phyloP scores from a whole-genome alignment of 768 basidiomycete species.

The Galerina sulciceps region DNA sequence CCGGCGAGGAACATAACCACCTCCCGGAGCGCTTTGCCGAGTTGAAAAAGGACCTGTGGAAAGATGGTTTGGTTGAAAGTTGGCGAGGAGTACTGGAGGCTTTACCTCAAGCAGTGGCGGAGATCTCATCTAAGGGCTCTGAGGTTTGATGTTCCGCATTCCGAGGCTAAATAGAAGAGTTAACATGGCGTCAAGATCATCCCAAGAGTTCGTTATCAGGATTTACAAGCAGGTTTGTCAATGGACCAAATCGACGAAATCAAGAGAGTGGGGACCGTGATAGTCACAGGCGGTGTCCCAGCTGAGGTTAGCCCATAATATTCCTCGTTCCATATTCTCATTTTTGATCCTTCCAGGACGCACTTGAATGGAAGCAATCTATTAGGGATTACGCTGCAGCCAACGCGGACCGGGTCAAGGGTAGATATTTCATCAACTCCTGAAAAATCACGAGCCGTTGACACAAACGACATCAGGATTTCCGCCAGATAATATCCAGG shows the following conservation, averaged over 20 bases:
- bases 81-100: conserved; percentile 62
- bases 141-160: conserved; percentile 37
- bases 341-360: conserved; percentile 44
- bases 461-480: conserved; percentile 49
- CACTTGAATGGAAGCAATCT: conserved; percentile 57
- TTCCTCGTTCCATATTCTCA: neutral
- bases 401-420: conserved; percentile 53
- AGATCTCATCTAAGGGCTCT: conserved; percentile 51
- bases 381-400: conserved; percentile 57
- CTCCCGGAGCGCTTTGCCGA: conserved; percentile 62
- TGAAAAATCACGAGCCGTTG: neutral
- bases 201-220: conserved; percentile 50
- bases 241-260: conserved; percentile 46
- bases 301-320: conserved; percentile 43
- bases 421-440: conserved; percentile 24
- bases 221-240: conserved; percentile 51
- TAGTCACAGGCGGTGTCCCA: conserved; percentile 62
- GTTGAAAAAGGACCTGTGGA: conserved; percentile 61
- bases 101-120: conserved; percentile 47
- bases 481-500: conserved; percentile 70
- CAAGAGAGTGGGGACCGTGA: conserved; percentile 55
- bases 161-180: too few relatives aligned
- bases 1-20: conserved; percentile 34
- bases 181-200: conserved; percentile 41
- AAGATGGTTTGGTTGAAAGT: conserved; percentile 45